Conservation (phyloP, 176 grass and related monocot species). For the Musa acuminata region DNA sequence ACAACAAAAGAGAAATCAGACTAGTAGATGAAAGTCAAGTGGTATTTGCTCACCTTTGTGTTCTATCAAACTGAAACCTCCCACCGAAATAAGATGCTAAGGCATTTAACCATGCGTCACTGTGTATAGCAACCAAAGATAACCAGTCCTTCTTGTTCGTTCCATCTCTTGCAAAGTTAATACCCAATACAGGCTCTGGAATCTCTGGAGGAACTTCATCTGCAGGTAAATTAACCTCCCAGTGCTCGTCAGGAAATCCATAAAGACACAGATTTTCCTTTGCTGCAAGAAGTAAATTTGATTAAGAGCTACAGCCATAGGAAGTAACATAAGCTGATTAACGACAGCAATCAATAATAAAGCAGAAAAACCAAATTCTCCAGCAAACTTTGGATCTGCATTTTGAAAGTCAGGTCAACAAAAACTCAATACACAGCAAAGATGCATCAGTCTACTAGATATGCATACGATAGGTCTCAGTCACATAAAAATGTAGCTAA, state of each 20-base stretch:
- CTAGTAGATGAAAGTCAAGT: no score
- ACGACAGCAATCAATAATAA: no score
- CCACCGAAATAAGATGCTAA: constrained; percentile 35
- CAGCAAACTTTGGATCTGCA: no score
- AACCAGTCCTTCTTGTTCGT: constrained; percentile 42
- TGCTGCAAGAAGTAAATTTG: constrained; percentile 12
- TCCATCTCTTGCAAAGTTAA: constrained; percentile 38
- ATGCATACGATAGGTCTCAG: no score
- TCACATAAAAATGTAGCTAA: no score
- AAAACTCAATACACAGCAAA: no score
- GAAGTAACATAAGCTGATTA: no score
- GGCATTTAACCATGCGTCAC: constrained; percentile 34
- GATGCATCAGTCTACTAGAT: no score
- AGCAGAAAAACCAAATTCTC: no score
- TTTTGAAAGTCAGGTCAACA: no score
- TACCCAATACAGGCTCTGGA: constrained; percentile 34
- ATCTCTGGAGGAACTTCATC: constrained; percentile 27
- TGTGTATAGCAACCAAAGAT: constrained; percentile 32
- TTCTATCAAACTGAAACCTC: constrained; percentile 34
- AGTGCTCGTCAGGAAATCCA: constrained; percentile 28
- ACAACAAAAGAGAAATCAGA: no score
- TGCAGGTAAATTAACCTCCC: constrained; percentile 40
- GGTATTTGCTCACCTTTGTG: constrained; percentile 14
- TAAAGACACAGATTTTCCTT: constrained; percentile 22
- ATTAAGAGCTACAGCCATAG: no score